Conservation (phyloP, 306 rosid genomes). For the Leucaena leucocephala region DNA sequence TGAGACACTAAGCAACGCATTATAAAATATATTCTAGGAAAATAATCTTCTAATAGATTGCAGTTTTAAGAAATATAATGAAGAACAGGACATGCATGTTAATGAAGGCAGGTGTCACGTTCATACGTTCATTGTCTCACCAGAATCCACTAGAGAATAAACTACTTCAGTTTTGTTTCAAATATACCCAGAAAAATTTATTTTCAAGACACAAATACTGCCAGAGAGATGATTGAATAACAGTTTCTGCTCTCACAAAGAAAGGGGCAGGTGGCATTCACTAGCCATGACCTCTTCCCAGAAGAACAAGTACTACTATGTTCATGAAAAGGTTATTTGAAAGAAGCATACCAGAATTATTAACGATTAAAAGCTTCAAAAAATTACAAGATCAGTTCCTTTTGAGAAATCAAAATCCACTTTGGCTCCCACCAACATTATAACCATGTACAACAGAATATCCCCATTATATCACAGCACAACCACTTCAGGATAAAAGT, state of each 20-base stretch:
- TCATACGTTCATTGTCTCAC: conserved; percentile 1
- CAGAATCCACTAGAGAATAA: not conserved
- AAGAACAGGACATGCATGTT: not conserved
- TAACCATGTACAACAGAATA: not conserved
- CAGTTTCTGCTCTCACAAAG: conserved; percentile 1
- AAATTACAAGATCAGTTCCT: conserved; percentile 28
- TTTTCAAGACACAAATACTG: not conserved
- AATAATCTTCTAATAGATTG: conserved; percentile 13
- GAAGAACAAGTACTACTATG: conserved; percentile 14
- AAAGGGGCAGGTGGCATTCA: not conserved
- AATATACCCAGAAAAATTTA: not conserved
- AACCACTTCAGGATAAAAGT: conserved; percentile 18
- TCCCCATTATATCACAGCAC: not conserved
- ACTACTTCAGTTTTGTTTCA: conserved; percentile 2
- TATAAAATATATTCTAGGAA: conserved; percentile 12
- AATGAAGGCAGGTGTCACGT: not conserved
- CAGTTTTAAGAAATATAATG: conserved; percentile 14
- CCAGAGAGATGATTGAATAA: not conserved
- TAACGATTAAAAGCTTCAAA: not conserved
- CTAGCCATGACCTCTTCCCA: conserved; percentile 4
- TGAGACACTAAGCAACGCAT: conserved; percentile 24
- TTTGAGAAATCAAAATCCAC: conserved; percentile 9
- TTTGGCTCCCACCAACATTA: not conserved
- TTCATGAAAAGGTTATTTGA: conserved; percentile 20
- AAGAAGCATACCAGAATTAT: not conserved